These are phyloP conservation scores for Schizosaccharomyces octosporus DNA, from an alignment of 805 yeast species.

Conservation along the genomic window DNA sequence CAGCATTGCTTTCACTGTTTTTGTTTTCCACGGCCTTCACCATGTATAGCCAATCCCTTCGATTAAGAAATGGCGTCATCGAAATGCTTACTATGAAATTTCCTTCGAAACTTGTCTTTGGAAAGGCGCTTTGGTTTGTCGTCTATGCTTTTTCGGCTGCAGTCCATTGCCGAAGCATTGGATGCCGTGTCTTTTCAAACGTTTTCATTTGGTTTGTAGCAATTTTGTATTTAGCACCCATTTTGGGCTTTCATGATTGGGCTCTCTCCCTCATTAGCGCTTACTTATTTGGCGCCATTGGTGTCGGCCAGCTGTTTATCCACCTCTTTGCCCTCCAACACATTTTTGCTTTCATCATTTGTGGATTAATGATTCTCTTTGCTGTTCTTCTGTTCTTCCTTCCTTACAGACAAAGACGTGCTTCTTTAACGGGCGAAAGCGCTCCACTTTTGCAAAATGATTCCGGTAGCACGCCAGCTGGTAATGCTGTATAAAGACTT, in stretches of 20 bases:
- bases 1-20: background rate
- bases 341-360: background rate
- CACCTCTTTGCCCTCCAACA: background rate
- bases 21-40: background rate
- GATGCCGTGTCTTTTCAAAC: background rate
- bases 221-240: background rate
- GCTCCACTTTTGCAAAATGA: background rate
- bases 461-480: background rate
- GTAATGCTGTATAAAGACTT: background rate
- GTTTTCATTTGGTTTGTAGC: background rate
- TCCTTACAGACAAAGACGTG: background rate
- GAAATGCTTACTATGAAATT: background rate
- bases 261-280: background rate
- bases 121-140: background rate
- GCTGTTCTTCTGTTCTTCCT: background rate
- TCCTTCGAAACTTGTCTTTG: background rate
- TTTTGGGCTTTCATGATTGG: background rate
- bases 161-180: background rate
- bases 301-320: background rate
- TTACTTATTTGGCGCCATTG: background rate
- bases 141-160: background rate
- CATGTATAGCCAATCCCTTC: background rate
- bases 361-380: background rate
- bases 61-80: background rate
- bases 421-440: background rate